phyloP scores from a whole-genome alignment of 202 grass and related monocot species.

The Dendrocalamus latiflorus region DNA sequence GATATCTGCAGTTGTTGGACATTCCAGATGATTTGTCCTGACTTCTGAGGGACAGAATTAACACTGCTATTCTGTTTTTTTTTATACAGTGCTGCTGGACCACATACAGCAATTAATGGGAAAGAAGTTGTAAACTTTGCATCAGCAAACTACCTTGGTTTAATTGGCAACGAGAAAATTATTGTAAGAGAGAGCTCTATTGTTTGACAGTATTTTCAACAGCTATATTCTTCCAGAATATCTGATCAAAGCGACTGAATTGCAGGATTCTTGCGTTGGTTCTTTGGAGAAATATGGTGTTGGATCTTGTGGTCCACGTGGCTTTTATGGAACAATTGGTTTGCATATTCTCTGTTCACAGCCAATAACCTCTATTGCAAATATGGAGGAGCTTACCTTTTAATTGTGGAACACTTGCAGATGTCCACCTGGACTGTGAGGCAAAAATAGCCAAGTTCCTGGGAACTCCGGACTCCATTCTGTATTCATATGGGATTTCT shows the following conservation, averaged over 20 bases:
- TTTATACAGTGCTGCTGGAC: constrained; percentile 74
- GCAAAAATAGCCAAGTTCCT: constrained; percentile 82
- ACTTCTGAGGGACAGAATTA: constrained; percentile 15
- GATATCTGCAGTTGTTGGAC: constrained; percentile 15
- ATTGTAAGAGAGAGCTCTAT: constrained; percentile 57
- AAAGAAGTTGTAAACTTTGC: constrained; percentile 98
- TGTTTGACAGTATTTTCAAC: constrained; percentile 10
- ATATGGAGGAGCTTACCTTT: constrained; percentile 38
- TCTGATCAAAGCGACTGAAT: constrained; percentile 12
- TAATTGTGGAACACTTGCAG: constrained; percentile 42
- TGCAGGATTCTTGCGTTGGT: constrained; percentile 82
- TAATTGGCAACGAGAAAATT: constrained; percentile 88
- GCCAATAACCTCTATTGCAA: constrained; percentile 7
- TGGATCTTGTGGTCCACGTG: constrained; percentile 92
- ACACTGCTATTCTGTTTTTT: constrained; percentile 13
- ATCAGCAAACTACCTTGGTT: constrained; percentile 96
- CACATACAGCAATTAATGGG: constrained; percentile 75
- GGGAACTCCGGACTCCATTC: constrained; percentile 84
- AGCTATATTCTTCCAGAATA: constrained; percentile 12
- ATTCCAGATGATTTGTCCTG: neutral
- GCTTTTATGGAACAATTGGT: constrained; percentile 99
- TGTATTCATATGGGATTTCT: constrained; percentile 98
- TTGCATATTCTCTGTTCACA: constrained; percentile 35
- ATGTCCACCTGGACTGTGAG: constrained; percentile 99
- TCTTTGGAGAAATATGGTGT: constrained; percentile 98